Evolutionary conservation across 2,329 filamentous ascomycete genomes (phyloP).

Genomic region (Pseudocercospora eumusae): DNA sequence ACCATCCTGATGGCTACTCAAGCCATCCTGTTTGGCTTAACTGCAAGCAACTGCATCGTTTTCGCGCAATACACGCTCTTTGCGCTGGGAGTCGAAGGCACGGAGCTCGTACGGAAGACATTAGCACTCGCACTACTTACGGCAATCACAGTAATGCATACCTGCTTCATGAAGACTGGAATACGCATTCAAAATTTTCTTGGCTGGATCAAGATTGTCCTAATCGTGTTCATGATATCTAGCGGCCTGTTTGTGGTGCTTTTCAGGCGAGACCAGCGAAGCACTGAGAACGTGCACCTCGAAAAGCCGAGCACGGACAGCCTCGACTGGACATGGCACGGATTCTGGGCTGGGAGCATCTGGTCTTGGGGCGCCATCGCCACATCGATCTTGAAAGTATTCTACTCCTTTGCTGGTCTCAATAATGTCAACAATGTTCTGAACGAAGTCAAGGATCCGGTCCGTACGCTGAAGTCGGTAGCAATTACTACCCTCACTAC

Average conservation of each 20-base stretch:
- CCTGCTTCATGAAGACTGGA: slow-evolving; percentile 42
- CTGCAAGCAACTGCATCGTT: slow-evolving; percentile 62
- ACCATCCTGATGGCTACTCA: slow-evolving; percentile 65
- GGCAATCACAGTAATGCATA: slow-evolving; percentile 43
- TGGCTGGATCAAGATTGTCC: slow-evolving; percentile 45
- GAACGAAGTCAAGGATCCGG: slow-evolving; percentile 69
- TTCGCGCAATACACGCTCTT: slow-evolving; percentile 29
- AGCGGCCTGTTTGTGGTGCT: slow-evolving; percentile 42
- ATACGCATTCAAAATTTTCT: slow-evolving; percentile 45
- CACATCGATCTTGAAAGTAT: slow-evolving; percentile 66
- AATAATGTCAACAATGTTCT: slow-evolving; percentile 70
- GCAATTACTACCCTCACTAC: slow-evolving; percentile 59
- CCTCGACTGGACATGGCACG: slow-evolving; percentile 27
- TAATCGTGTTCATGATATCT: slow-evolving; percentile 44
- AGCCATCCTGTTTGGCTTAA: slow-evolving; percentile 65
- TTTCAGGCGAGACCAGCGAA: slow-evolving; percentile 26
- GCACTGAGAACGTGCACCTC: slow-evolving; percentile 18
- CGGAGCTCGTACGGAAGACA: slow-evolving; percentile 55
- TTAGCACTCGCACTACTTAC: slow-evolving; percentile 48
- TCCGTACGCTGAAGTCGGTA: slow-evolving; percentile 59
- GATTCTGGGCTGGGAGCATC: slow-evolving; percentile 28
- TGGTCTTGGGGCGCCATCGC: slow-evolving; percentile 70
- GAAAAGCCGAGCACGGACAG: background rate
- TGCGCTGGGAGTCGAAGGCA: slow-evolving; percentile 60
- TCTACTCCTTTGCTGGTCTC: slow-evolving; percentile 68